Evolutionary conservation across 2,329 filamentous ascomycete genomes (phyloP).

Genomic region (Leptographium procerum): DNA sequence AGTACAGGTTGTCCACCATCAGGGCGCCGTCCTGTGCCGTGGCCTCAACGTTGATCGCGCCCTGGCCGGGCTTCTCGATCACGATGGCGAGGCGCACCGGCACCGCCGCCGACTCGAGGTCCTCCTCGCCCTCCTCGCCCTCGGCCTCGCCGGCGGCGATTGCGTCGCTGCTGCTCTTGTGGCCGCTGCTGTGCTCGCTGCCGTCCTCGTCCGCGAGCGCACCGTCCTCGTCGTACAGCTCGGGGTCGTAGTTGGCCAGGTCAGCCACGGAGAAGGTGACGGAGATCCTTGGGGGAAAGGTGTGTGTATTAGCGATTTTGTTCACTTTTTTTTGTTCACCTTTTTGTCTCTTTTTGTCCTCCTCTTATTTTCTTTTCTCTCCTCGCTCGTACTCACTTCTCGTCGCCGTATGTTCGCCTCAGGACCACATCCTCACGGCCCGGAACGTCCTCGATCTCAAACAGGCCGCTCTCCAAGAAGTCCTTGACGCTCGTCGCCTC

Average conservation of each 20-base stretch:
- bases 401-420: conserved; percentile 71
- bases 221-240: conserved; percentile 44
- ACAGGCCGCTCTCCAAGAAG: conserved; percentile 77
- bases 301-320: not conserved
- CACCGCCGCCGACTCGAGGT: conserved; percentile 47
- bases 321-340: not conserved
- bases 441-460: conserved; percentile 68
- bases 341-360: not conserved
- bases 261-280: conserved; percentile 79
- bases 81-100: conserved; percentile 77
- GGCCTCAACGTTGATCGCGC: conserved; percentile 78
- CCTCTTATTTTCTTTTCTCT: not conserved
- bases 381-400: conserved; percentile 48
- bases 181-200: conserved; percentile 26
- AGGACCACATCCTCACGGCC: conserved; percentile 84
- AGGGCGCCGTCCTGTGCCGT: conserved; percentile 77
- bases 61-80: conserved; percentile 76
- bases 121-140: conserved; percentile 41
- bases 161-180: conserved; percentile 42
- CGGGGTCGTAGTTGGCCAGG: conserved; percentile 54
- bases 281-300: no score
- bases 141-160: conserved; percentile 45
- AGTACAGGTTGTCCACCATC: conserved; percentile 81
- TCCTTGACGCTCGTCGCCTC: conserved; percentile 70
- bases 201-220: conserved; percentile 44